These are phyloP conservation scores for Saussurea involucrata DNA, from an alignment of 129 eudicot genomes.

Conservation along the genomic window DNA sequence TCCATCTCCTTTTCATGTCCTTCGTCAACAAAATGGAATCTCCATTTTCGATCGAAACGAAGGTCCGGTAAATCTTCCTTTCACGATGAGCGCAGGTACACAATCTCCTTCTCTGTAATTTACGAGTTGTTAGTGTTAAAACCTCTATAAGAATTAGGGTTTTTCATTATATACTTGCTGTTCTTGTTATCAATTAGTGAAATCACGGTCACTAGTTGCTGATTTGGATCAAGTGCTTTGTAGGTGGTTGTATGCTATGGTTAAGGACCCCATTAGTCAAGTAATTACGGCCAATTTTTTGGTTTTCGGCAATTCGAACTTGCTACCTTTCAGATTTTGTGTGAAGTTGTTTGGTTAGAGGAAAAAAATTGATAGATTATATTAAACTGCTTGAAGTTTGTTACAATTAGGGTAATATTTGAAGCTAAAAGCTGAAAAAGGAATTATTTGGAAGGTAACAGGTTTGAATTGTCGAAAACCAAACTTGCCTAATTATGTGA, in stretches of 20 bases:
- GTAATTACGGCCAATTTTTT: neutral
- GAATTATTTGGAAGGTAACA: neutral
- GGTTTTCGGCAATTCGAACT: neutral
- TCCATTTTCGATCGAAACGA: neutral
- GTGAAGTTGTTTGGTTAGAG: neutral
- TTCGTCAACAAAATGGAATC: neutral
- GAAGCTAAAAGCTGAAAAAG: neutral
- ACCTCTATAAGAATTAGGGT: neutral
- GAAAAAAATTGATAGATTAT: neutral
- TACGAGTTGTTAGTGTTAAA: neutral
- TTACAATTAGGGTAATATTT: neutral
- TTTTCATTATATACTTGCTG: neutral
- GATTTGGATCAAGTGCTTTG: slow-evolving; percentile 8
- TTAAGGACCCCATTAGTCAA: neutral
- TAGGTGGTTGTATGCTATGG: slow-evolving; percentile 4
- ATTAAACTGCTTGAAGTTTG: neutral
- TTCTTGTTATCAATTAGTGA: neutral
- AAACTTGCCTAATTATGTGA: neutral
- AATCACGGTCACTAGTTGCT: neutral
- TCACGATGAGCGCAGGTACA: slow-evolving; percentile 41
- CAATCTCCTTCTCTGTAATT: slow-evolving; percentile 7
- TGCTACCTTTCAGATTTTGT: neutral
- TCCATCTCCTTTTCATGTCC: neutral
- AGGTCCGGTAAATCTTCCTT: neutral
- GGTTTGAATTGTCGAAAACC: neutral